Base-by-base conservation (phyloP, 208 protist species). In the Wallacemonas sp. region DNA sequence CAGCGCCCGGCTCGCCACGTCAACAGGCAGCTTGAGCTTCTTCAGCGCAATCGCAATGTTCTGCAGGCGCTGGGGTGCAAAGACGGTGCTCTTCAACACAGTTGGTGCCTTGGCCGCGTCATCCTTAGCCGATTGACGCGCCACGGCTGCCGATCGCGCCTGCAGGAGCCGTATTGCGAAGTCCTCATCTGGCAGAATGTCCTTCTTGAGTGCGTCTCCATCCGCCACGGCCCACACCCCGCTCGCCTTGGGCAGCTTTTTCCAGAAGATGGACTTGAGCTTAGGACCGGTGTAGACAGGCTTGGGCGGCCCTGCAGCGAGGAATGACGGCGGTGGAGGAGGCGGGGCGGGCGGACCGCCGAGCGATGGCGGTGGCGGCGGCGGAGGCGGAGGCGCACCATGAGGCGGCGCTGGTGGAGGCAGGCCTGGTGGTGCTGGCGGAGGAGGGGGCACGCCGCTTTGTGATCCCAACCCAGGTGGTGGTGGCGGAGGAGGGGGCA, bases 251-350 rank as follows among this genome's bases (percentile, higher is more conserved):
- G 74, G 41, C 2, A 90, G 45, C 54, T 90, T 90, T 61, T 90
- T 91, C 88, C 88, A 94, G 51, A 94, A 94, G 58, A 94, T 70
- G 2, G 84, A 82, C 62, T 94, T 94, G 34, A 94, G 55, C 33
- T 81, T 80, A 0, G 88, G 84, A 2, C 79, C 88, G 12, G 47
- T 68, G 54, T 70, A 68, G 27, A 26, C 54, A 11, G 75, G 45
- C 38, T 70, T 66, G 4, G 65, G 49, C 44, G 69, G 67, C 15
- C 30, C 70, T 17, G 62, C 22, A 27, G 17, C 42, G 46, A 54
- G 9, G 17, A 39, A 47, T 11, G 44, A 56, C 24, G 46, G 30
- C 55, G 59, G 72, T 26, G 47, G 46, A 28, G 77, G 70, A 14
- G 63, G 68, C 36, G 68, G 65, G 3, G 77, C 45, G 17, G 54